phyloP scores from a whole-genome alignment of 768 basidiomycete genomes.

The Auricularia heimuer region DNA sequence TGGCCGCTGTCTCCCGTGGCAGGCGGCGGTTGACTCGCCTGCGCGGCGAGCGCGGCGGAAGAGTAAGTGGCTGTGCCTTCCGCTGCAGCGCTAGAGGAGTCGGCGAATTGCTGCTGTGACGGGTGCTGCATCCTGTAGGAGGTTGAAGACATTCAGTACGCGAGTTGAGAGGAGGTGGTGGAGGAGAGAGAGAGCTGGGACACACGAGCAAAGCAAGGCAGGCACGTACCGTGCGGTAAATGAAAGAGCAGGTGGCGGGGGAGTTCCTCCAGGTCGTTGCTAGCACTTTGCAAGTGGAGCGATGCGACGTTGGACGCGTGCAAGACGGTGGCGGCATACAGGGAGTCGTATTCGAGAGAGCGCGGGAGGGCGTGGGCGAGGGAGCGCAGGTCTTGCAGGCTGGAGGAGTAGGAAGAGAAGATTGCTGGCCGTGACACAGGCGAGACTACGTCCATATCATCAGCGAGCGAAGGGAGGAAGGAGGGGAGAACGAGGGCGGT shows the following conservation, averaged over 20 bases:
- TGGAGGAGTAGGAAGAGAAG: neutral
- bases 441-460: neutral
- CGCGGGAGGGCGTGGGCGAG: neutral
- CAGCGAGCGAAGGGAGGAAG: neutral
- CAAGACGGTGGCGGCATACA: neutral
- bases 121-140: neutral
- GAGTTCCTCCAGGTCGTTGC: neutral
- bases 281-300: slow-evolving; percentile 1
- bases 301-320: neutral
- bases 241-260: neutral
- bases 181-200: neutral
- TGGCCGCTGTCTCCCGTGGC: neutral
- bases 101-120: neutral
- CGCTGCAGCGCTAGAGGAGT: neutral
- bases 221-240: neutral
- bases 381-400: neutral
- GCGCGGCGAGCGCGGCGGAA: neutral
- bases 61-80: neutral
- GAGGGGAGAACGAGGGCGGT: neutral
- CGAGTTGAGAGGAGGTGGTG: neutral
- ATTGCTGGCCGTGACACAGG: neutral
- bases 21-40: neutral
- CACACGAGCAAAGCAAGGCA: neutral
- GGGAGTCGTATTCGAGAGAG: neutral
- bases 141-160: neutral